A percentile compares a stretch with the other conserved stretches of the same genome.
Evolutionary conservation across 768 basidiomycete species (phyloP).

Genomic region (Crassisporium funariophilum): DNA sequence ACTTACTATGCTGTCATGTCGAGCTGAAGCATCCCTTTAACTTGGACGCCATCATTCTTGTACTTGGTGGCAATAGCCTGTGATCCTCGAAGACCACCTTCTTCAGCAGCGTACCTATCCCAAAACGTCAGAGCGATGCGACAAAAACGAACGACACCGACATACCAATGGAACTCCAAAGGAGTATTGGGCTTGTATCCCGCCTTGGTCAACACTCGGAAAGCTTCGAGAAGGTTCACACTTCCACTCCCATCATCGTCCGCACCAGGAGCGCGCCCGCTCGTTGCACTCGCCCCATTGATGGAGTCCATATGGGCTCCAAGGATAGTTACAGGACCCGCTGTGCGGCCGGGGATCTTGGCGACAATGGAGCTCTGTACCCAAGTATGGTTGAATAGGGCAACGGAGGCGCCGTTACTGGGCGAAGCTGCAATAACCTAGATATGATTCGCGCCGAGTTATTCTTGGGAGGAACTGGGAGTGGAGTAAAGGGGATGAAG

Average conservation of each 20-base stretch:
- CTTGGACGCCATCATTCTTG: constrained; percentile 39
- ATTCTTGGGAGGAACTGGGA: background rate
- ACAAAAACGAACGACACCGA: constrained; percentile 2
- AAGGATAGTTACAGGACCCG: constrained; percentile 34
- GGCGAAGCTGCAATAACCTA: constrained; percentile 26
- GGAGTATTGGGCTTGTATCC: constrained; percentile 39
- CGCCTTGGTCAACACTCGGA: constrained; percentile 35
- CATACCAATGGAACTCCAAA: constrained; percentile 48
- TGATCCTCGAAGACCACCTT: constrained; percentile 47
- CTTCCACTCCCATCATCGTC: constrained; percentile 50
- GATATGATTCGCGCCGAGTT: too few relatives aligned
- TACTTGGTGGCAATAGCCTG: constrained; percentile 54
- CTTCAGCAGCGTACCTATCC: constrained; percentile 44
- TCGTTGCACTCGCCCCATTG: constrained; percentile 31
- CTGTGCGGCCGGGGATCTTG: constrained; percentile 31
- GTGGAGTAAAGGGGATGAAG: background rate
- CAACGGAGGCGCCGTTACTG: constrained; percentile 24
- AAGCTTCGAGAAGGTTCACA: constrained; percentile 43
- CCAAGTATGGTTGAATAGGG: constrained; percentile 33
- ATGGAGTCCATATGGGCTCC: constrained; percentile 44
- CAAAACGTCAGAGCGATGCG: constrained; percentile 48
- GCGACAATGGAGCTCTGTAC: constrained; percentile 34
- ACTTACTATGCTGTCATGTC: constrained; percentile 45
- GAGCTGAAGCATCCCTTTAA: constrained; percentile 49
- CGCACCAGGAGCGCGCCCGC: constrained; percentile 47